Conservation (phyloP, 2,329 filamentous ascomycete genomes). For the Alternaria gaisen region DNA sequence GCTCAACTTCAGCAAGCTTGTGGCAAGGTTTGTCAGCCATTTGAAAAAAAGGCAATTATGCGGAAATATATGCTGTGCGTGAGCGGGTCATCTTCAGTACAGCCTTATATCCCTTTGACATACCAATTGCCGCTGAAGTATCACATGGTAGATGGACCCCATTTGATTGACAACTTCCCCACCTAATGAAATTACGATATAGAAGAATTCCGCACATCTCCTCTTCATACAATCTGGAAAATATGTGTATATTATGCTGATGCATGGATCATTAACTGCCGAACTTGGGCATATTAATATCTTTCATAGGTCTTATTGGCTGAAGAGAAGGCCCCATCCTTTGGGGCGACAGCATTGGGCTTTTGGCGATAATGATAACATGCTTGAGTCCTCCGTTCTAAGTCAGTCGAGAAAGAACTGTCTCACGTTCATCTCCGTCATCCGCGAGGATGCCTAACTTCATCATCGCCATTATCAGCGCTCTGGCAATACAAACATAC, state of each 20-base stretch:
- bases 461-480: not conserved
- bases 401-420: not conserved
- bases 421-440: too few relatives aligned
- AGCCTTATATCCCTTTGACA: not conserved
- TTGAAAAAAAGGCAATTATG: not conserved
- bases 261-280: slow-evolving; percentile 13
- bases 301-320: not conserved
- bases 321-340: not conserved
- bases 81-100: not conserved
- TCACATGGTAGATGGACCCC: not conserved
- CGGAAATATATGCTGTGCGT: not conserved
- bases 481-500: slow-evolving; percentile 18
- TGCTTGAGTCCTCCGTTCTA: not conserved
- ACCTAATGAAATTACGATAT: not conserved
- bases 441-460: slow-evolving; percentile 11
- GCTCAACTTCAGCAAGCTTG: not conserved
- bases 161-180: not conserved
- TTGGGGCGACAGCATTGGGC: not conserved
- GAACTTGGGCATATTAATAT: not conserved
- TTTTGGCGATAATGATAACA: not conserved
- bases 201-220: not conserved
- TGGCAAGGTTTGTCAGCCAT: not conserved
- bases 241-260: not conserved
- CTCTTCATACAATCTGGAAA: slow-evolving; percentile 5
- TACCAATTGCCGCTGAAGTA: not conserved